These are phyloP conservation scores for Haplosporangium gracile DNA, from an alignment of 192 early-diverging fungal species.

Conservation along the genomic window DNA sequence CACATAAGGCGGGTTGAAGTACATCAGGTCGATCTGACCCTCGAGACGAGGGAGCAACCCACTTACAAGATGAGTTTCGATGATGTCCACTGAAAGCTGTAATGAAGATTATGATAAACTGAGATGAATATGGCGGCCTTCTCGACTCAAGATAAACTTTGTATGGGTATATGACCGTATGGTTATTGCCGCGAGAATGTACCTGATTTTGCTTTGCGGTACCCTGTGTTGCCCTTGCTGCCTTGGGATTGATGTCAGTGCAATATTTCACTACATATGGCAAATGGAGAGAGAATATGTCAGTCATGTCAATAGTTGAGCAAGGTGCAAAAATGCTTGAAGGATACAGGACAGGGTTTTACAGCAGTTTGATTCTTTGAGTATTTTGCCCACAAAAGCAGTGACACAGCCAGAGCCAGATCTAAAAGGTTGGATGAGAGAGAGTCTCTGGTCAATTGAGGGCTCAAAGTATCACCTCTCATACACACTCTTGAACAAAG, in stretches of 20 bases:
- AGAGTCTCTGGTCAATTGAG: background rate
- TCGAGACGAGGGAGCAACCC: constrained; percentile 67
- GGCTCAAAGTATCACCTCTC: background rate
- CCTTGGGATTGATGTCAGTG: constrained; percentile 89
- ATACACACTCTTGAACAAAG: background rate
- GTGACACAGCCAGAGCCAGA: constrained; percentile 89
- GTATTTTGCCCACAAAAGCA: constrained; percentile 78
- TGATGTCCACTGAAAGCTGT: constrained; percentile 71
- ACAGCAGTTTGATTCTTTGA: constrained; percentile 59
- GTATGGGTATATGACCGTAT: background rate
- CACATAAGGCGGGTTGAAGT: constrained; percentile 98
- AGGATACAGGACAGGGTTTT: constrained; percentile 7
- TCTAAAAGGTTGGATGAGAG: constrained; percentile 41
- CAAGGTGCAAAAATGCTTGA: background rate
- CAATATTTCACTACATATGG: constrained; percentile 63
- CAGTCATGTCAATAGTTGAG: background rate
- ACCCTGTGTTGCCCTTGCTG: constrained; percentile 72
- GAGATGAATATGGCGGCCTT: background rate
- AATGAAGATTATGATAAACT: background rate
- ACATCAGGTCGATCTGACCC: constrained; percentile 78
- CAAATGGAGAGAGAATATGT: constrained; percentile 29
- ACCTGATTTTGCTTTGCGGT: constrained; percentile 72
- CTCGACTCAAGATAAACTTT: background rate
- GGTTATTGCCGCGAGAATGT: background rate
- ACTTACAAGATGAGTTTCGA: constrained; percentile 73